phyloP scores from a whole-genome alignment of 2,329 filamentous ascomycete species.

The Ustulina deusta region DNA sequence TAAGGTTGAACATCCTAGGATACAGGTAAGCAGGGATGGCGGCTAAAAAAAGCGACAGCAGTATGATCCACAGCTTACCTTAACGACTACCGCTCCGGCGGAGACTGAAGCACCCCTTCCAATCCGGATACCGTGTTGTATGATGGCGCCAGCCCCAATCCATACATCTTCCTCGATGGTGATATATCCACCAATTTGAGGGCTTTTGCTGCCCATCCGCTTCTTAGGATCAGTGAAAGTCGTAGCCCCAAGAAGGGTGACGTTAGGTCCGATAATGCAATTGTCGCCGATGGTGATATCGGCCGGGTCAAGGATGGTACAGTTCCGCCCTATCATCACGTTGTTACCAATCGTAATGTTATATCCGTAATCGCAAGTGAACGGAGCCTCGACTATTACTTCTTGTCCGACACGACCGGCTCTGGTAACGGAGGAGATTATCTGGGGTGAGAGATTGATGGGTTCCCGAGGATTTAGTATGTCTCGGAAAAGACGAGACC shows the following conservation, averaged over 20 bases:
- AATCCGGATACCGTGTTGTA: constrained; percentile 83
- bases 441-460: constrained; percentile 66
- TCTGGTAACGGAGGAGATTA: constrained; percentile 64
- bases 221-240: constrained; percentile 78
- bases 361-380: constrained; percentile 94
- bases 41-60: not conserved
- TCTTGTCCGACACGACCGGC: constrained; percentile 77
- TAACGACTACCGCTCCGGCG: constrained; percentile 87
- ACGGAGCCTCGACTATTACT: constrained; percentile 85
- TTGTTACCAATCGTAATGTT: constrained; percentile 90
- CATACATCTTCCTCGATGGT: constrained; percentile 87
- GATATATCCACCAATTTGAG: constrained; percentile 77
- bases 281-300: constrained; percentile 84
- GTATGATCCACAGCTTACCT: constrained; percentile 60
- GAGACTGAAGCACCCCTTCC: constrained; percentile 83
- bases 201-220: constrained; percentile 78
- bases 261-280: constrained; percentile 82
- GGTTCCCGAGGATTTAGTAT: constrained; percentile 74
- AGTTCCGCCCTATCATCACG: constrained; percentile 84
- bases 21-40: constrained; percentile 21
- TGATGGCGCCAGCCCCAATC: constrained; percentile 80
- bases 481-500: constrained; percentile 76
- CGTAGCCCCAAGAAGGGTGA: constrained; percentile 84
- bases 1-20: constrained; percentile 73
- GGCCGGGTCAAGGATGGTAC: constrained; percentile 87